Conservation (phyloP, 805 yeast species). For the Kluyveromyces siamensis region DNA sequence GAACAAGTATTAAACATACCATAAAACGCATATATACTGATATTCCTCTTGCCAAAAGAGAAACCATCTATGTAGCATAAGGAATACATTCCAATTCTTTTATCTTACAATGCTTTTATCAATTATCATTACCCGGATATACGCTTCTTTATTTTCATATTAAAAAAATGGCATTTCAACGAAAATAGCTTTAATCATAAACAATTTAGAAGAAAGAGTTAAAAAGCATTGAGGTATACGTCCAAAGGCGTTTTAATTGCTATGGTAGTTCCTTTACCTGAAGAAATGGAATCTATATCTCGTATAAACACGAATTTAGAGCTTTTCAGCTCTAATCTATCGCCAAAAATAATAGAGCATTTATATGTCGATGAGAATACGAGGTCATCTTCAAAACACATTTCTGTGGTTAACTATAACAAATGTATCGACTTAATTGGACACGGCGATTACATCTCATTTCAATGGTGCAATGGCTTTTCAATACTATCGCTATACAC, state of each 20-base stretch:
- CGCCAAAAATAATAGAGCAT: background rate
- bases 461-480: conserved; percentile 17
- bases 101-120: background rate
- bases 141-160: background rate
- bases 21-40: background rate
- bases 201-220: background rate
- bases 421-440: background rate
- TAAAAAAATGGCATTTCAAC: background rate
- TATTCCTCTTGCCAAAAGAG: background rate
- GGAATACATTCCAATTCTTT: background rate
- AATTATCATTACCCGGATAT: background rate
- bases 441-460: conserved; percentile 17
- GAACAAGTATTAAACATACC: conserved; percentile 6
- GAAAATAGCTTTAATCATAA: background rate
- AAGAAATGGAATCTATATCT: background rate
- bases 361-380: background rate
- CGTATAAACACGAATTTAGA: conserved; percentile 1
- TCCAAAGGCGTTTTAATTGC: background rate
- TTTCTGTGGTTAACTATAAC: background rate
- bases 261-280: no score
- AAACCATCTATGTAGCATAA: background rate
- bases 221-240: background rate
- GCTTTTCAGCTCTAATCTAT: background rate
- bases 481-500: conserved; percentile 17
- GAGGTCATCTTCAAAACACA: background rate